These are phyloP conservation scores for Aspergillus wentii DNA, from an alignment of 495 filamentous ascomycete genomes.

Conservation along the genomic window DNA sequence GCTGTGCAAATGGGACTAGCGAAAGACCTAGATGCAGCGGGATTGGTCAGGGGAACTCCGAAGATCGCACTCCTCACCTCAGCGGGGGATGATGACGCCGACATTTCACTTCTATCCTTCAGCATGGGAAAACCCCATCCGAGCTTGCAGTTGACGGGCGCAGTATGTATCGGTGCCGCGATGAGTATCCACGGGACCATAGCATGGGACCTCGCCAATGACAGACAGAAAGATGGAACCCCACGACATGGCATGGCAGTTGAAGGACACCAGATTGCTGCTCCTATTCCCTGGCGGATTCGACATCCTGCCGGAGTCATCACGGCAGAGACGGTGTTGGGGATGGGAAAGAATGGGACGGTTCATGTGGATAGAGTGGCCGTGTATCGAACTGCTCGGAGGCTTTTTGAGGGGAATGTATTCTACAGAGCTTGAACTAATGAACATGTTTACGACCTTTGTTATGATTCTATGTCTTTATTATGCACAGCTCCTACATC, in stretches of 20 bases:
- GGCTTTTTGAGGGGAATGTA: too few species aligned
- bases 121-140: conserved; percentile 27
- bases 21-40: conserved; percentile 9
- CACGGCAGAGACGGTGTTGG: too few species aligned
- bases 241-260: too few species aligned
- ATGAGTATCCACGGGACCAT: conserved; percentile 23
- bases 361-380: too few species aligned
- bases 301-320: conserved; percentile 17
- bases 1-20: conserved; percentile 24
- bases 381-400: too few species aligned
- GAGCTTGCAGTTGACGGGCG: conserved; percentile 29
- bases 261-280: conserved; percentile 5
- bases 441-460: too few species aligned
- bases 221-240: not conserved
- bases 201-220: conserved; percentile 14
- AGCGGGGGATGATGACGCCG: not conserved
- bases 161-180: conserved; percentile 24
- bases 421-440: too few species aligned
- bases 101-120: conserved; percentile 17
- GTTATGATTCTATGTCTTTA: too few species aligned
- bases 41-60: conserved; percentile 17
- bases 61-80: conserved; percentile 21
- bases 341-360: too few species aligned
- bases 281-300: conserved; percentile 10
- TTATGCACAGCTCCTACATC: too few species aligned